Conservation (phyloP, 1,284 basidiomycete species). For the Phlebopus sp. region DNA sequence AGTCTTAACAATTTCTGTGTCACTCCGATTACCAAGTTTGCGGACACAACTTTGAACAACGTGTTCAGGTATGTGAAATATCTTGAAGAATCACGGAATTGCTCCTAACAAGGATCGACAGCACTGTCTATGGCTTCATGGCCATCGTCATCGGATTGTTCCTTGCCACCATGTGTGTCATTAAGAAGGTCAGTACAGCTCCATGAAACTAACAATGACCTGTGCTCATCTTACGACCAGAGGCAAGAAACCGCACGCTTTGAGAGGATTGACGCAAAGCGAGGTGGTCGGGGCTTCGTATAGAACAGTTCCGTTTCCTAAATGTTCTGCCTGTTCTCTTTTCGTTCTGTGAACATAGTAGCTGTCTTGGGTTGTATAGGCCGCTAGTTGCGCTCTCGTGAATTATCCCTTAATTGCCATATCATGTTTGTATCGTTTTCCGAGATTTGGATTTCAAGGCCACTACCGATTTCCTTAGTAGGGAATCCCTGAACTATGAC, state of each 20-base stretch:
- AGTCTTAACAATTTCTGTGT: slow-evolving; percentile 60
- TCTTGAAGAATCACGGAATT: not conserved
- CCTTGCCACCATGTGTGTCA: slow-evolving; percentile 77
- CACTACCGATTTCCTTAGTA: no score
- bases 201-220: slow-evolving; percentile 1
- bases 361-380: not conserved
- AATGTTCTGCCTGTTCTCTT: not conserved
- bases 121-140: slow-evolving; percentile 77
- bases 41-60: slow-evolving; percentile 72
- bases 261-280: slow-evolving; percentile 82
- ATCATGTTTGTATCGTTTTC: no score
- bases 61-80: slow-evolving; percentile 62
- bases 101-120: slow-evolving; percentile 16
- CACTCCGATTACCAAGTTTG: slow-evolving; percentile 56
- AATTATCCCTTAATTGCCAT: slow-evolving; percentile 2
- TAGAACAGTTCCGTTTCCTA: slow-evolving; percentile 37
- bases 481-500: not conserved
- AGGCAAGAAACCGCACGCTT: slow-evolving; percentile 78
- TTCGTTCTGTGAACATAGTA: not conserved
- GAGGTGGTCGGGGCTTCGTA: slow-evolving; percentile 80
- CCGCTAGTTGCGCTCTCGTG: slow-evolving; percentile 11
- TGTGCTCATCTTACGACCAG: slow-evolving; percentile 38
- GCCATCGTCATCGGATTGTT: slow-evolving; percentile 72
- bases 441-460: not conserved
- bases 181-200: slow-evolving; percentile 61